Conservation (phyloP, 495 filamentous ascomycete species). For the Friedmanniomyces endolithicus region DNA sequence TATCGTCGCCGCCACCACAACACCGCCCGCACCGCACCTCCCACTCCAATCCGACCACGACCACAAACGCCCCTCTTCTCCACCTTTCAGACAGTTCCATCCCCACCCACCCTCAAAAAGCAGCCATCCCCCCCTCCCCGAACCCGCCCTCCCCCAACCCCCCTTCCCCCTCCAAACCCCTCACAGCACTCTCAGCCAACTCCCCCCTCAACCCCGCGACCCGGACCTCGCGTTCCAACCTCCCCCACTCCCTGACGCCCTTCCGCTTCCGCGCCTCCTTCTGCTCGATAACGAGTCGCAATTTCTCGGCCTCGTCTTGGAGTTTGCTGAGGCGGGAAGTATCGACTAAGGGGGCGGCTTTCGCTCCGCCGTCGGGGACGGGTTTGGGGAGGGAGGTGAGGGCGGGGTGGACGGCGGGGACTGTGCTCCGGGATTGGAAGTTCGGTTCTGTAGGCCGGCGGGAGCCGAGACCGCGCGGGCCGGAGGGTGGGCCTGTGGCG, state of each 20-base stretch:
- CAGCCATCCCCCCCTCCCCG: conserved; percentile 5
- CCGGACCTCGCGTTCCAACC: conserved; percentile 44
- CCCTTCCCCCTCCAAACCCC: conserved; percentile 39
- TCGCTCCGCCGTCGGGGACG: conserved; percentile 41
- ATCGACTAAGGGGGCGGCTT: conserved; percentile 31
- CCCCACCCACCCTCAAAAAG: conserved; percentile 2
- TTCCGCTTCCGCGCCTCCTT: conserved; percentile 42
- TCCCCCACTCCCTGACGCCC: conserved; percentile 47
- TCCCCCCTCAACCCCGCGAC: conserved; percentile 48
- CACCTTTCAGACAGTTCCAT: too few relatives aligned
- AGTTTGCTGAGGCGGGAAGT: conserved; percentile 29
- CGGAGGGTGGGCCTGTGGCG: conserved; percentile 7
- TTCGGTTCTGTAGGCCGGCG: background rate
- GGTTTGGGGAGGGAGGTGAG: conserved; percentile 40
- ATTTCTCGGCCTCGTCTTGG: conserved; percentile 42
- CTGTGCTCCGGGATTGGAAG: background rate
- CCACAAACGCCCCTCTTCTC: too few relatives aligned
- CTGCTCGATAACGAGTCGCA: conserved; percentile 44
- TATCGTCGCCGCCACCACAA: background rate
- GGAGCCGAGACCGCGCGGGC: background rate
- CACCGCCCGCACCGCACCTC: background rate
- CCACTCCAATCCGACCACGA: background rate
- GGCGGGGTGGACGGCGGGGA: conserved; percentile 27
- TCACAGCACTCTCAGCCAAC: conserved; percentile 48
- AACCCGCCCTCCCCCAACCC: conserved; percentile 28